These are phyloP conservation scores for Talaromyces stipitatus DNA, from an alignment of 495 filamentous ascomycete species.

Conservation along the genomic window DNA sequence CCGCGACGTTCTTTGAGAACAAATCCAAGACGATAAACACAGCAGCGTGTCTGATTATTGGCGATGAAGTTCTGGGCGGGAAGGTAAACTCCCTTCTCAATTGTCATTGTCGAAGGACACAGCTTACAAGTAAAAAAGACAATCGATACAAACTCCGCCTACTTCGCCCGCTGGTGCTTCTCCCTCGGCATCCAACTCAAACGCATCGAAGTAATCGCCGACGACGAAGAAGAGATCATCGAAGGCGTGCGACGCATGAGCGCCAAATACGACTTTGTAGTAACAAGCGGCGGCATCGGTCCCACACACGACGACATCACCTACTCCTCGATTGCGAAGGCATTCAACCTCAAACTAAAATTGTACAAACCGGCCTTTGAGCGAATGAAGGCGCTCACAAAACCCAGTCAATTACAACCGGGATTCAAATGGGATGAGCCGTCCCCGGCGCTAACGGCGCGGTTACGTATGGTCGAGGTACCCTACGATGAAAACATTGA, in stretches of 20 bases:
- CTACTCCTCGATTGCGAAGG: constrained; percentile 86
- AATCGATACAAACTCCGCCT: constrained; percentile 89
- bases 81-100: constrained; percentile 50
- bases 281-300: constrained; percentile 91
- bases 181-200: constrained; percentile 80
- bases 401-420: constrained; percentile 59
- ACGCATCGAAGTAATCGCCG: constrained; percentile 84
- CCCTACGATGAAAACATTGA: constrained; percentile 61
- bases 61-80: constrained; percentile 93
- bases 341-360: constrained; percentile 67
- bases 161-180: constrained; percentile 91
- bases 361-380: constrained; percentile 68
- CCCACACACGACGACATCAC: constrained; percentile 98
- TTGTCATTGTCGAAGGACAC: not conserved
- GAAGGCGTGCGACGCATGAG: constrained; percentile 84
- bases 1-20: constrained; percentile 38
- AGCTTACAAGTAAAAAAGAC: constrained; percentile 34
- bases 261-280: constrained; percentile 81
- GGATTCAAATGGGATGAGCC: constrained; percentile 82
- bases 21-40: constrained; percentile 67
- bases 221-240: constrained; percentile 84
- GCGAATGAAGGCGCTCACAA: constrained; percentile 76
- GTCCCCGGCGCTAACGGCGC: constrained; percentile 68
- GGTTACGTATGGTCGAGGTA: constrained; percentile 81
- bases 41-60: constrained; percentile 90